Base-by-base conservation (phyloP, 2,329 filamentous ascomycete genomes). In the Hypomyces rosellus region DNA sequence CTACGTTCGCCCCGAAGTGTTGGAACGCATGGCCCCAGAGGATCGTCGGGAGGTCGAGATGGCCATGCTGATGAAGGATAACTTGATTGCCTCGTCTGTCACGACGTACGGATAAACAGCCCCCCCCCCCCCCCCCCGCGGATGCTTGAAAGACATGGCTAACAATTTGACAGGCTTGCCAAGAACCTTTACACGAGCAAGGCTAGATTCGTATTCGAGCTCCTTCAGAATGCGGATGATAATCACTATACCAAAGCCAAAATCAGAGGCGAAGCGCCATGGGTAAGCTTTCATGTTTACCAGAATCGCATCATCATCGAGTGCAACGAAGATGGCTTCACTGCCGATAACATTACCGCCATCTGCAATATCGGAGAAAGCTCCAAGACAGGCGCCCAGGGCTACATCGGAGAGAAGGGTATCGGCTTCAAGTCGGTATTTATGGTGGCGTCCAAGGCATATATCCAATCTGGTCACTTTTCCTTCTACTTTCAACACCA, bases 201-300 rank as follows among this genome's bases (percentile, higher is more conserved):
- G 5, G 66, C 72, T 0, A 67, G 73, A 33, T 80, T 79, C 54
- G 60, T 80, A 1, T 74, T 77, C 34, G 76, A 80, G 57, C 57
- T 81, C 1, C 66, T 80, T 0, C 76, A 79, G 53, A 81, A 80
- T 56, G 74, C 75, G 4, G 77, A 81, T 41, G 75, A 79, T 57
- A 78, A 77, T 50, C 49, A 51, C 11, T 79, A 72, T 54, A 49
- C 4, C 12, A 57, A 40, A 14, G 63, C 65, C 1, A 18, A 39
- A 4, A 53, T 46, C 1, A 51, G 18, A 0, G 56, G 61, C 0
- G 30, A 52, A 0, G 52, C 48, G 3, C 71, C 71, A 0, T 65
- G 56, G 41, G 57, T 71, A 1, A 55, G 59, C 7, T 75, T 71
- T 48, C 49, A 54, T 11, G 53, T 78, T 0, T 60, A 65, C 4